Percentiles rank a stretch among this genome's conserved stretches.
Evolutionary conservation across 352 stramenopile species (phyloP).

Genomic region (Phytophthora boehmeriae): DNA sequence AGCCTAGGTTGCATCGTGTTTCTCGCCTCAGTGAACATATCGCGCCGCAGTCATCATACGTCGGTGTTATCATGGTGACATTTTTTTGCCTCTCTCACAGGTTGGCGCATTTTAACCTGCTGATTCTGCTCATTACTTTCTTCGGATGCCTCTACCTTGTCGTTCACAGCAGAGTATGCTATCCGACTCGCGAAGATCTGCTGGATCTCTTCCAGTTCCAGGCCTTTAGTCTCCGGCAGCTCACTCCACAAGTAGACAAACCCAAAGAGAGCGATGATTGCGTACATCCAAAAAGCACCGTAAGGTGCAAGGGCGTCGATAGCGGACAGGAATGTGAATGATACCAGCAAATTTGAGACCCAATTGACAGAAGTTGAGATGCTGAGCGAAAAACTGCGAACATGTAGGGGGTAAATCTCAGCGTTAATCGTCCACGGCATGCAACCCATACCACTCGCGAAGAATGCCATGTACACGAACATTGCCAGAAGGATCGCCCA

Average conservation of each 20-base stretch:
- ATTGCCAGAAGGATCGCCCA: conserved; percentile 65
- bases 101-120: not conserved
- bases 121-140: not conserved
- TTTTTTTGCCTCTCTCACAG: not conserved
- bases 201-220: conserved; percentile 93
- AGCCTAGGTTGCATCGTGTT: too few relatives aligned
- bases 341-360: conserved; percentile 92
- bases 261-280: conserved; percentile 68
- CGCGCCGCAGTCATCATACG: too few relatives aligned
- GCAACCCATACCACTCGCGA: conserved; percentile 81
- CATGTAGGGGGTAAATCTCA: conserved; percentile 93
- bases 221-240: conserved; percentile 94
- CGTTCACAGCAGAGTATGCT: conserved; percentile 25
- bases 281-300: conserved; percentile 94
- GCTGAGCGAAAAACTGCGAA: conserved; percentile 88
- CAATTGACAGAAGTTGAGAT: conserved; percentile 92
- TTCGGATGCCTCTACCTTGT: not conserved
- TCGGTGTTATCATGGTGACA: too few relatives aligned
- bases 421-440: conserved; percentile 96
- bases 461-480: conserved; percentile 79
- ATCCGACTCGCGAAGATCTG: conserved; percentile 70
- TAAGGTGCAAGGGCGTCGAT: conserved; percentile 59
- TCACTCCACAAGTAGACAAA: conserved; percentile 75
- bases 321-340: conserved; percentile 94
- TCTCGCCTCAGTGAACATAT: too few relatives aligned